Conservation (phyloP, 257 asterid genomes). For the Jacaranda copaia region DNA sequence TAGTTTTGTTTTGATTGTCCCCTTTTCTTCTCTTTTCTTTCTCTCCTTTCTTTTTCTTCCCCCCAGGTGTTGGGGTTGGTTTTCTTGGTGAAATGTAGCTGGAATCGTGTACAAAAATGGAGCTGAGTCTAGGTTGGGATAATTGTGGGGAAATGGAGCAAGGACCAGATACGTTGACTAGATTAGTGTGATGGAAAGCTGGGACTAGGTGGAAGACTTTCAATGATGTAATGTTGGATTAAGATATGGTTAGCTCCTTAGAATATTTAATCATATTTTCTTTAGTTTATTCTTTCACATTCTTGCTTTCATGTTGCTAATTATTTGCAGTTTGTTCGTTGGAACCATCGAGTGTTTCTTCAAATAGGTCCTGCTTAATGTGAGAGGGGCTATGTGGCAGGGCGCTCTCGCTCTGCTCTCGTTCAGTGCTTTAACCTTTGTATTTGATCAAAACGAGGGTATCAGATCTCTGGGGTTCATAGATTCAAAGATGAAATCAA, state of each 20-base stretch:
- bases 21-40: neutral
- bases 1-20: conserved; percentile 15
- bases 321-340: neutral
- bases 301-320: neutral
- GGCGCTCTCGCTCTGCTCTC: too few relatives aligned
- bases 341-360: neutral
- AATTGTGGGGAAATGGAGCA: neutral
- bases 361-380: too few relatives aligned
- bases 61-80: too few relatives aligned
- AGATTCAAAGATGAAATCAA: too few relatives aligned
- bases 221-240: neutral
- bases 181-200: conserved; percentile 9
- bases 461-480: too few relatives aligned
- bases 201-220: conserved; percentile 16
- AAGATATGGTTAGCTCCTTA: neutral
- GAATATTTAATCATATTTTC: conserved; percentile 18
- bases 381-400: too few relatives aligned
- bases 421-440: too few relatives aligned
- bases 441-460: too few relatives aligned
- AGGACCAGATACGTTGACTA: neutral
- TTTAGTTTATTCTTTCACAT: neutral
- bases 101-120: conserved; percentile 36
- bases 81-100: conserved; percentile 6
- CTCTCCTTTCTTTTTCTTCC: too few relatives aligned
- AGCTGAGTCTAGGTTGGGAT: conserved; percentile 25